A percentile compares a stretch with the other conserved stretches of the same genome.
Evolutionary conservation across 805 yeast genomes (phyloP).

Genomic region (Nakazawaea ishiwadae): DNA sequence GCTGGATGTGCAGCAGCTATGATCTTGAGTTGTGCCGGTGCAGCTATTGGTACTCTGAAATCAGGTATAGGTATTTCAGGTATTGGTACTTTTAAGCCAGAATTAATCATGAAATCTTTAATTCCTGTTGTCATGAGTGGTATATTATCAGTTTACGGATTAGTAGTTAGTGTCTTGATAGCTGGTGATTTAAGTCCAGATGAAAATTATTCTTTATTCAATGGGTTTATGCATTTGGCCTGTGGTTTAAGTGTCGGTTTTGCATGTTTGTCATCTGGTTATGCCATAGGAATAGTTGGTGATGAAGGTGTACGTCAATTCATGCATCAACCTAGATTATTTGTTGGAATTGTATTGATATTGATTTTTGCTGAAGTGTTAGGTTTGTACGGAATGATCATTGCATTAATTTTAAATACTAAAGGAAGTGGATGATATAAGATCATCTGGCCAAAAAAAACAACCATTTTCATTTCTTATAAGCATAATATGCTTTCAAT

Average conservation of each 20-base stretch:
- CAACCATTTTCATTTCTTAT: background rate
- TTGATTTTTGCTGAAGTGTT: slow-evolving; percentile 98
- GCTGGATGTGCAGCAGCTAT: slow-evolving; percentile 96
- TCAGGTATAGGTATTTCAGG: slow-evolving; percentile 98
- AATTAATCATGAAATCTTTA: slow-evolving; percentile 88
- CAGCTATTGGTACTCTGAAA: slow-evolving; percentile 97
- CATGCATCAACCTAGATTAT: slow-evolving; percentile 96
- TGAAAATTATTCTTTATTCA: slow-evolving; percentile 77
- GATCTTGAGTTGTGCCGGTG: slow-evolving; percentile 92
- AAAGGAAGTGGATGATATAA: slow-evolving; percentile 75
- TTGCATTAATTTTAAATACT: slow-evolving; percentile 88
- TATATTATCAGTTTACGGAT: slow-evolving; percentile 93
- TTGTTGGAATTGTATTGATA: slow-evolving; percentile 97
- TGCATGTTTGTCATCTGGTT: slow-evolving; percentile 94
- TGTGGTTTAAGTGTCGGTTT: slow-evolving; percentile 96
- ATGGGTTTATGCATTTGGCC: slow-evolving; percentile 97
- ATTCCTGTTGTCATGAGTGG: slow-evolving; percentile 99
- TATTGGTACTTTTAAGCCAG: slow-evolving; percentile 97
- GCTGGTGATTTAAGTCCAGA: slow-evolving; percentile 85
- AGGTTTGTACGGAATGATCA: slow-evolving; percentile 96
- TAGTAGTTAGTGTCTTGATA: slow-evolving; percentile 92
- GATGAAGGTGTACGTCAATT: slow-evolving; percentile 99
- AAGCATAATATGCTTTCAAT: no score
- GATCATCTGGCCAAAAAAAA: background rate
- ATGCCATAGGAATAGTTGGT: slow-evolving; percentile 98